Percentiles rank a stretch among this genome's conserved stretches.
Conservation (phyloP, 768 basidiomycete species). For the Tephrocybe rancida region DNA sequence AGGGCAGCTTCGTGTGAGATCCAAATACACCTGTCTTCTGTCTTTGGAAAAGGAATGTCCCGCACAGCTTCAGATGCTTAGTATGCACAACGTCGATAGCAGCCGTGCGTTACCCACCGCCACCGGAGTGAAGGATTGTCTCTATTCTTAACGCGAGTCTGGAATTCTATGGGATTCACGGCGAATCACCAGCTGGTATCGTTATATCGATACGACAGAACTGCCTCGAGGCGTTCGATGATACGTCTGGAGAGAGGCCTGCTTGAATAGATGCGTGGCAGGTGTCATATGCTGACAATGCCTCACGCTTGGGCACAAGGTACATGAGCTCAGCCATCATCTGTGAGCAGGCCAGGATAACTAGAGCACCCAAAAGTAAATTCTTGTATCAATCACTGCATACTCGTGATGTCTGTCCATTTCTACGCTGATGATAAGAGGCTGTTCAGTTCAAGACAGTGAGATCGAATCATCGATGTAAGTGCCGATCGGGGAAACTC, state of each 20-base stretch:
- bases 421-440: too few species aligned
- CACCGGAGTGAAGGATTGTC: too few species aligned
- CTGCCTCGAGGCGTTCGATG: too few species aligned
- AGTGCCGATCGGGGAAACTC: not conserved
- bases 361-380: not conserved
- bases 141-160: too few species aligned
- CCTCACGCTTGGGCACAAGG: not conserved
- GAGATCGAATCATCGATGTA: too few species aligned
- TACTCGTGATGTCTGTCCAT: not conserved
- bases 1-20: not conserved
- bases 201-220: too few species aligned
- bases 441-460: not conserved
- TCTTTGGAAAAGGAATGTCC: constrained; percentile 2
- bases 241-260: too few species aligned
- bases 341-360: not conserved
- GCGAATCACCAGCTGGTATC: too few species aligned
- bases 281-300: not conserved
- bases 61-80: not conserved
- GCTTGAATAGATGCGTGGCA: not conserved
- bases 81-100: too few species aligned
- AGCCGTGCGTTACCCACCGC: too few species aligned
- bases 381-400: not conserved
- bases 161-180: too few species aligned
- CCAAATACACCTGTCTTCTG: constrained; percentile 7
- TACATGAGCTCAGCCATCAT: not conserved